Base-by-base conservation (phyloP, 495 filamentous ascomycete species). In the Acidomyces sp. region DNA sequence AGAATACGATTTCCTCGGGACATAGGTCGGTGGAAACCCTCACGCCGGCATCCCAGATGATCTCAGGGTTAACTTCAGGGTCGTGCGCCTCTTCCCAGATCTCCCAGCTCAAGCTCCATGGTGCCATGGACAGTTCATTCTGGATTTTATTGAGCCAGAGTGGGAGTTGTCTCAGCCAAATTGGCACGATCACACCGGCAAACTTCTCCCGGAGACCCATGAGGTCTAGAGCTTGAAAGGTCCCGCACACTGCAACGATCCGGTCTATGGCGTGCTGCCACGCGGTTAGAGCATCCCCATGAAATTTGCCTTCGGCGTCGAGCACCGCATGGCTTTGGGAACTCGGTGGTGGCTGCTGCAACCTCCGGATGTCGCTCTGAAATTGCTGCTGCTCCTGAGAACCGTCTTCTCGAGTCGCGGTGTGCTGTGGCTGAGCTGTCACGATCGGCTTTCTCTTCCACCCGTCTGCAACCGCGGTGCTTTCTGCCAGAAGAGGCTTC, bases 61-160 rank as follows among this genome's bases (percentile, higher is more conserved):
- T 86, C 55, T 97, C 88, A 0, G 86, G 90, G 45, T 94, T 80
- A 27, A 80, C 63, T 26, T 77, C 68, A 1, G 84, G 74, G 54
- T 95, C 82, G 27, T 80, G 77, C 2, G 90, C 82, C 52, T 97
- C 90, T 43, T 68, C 66, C 90, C 90, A 96, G 30, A 97, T 90
- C 34, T 93, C 82, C 41, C 86, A 78, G 23, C 90, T 83, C 12
- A 97, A 66, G 3, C 85, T 90, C 3, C 84, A 87, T 2, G 84
- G 81, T 0, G 75, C 70, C 71, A 88, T 77, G 16, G 80, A 85
- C 10, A 95, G 69, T 63, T 97, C 88, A 17, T 73, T 70, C 49
- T 93, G 86, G 2, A 97, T 72, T 57, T 94, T 94, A 37, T 74
- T 70, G 11, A 87, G 64, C 40, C 80, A 85, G 19, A 63, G 80